Evolutionary conservation across 2,329 filamentous ascomycete genomes (phyloP), one percentile per base, ranked within the genome.

Genomic region (Zelopaecilomyces penicillatus): DNA sequence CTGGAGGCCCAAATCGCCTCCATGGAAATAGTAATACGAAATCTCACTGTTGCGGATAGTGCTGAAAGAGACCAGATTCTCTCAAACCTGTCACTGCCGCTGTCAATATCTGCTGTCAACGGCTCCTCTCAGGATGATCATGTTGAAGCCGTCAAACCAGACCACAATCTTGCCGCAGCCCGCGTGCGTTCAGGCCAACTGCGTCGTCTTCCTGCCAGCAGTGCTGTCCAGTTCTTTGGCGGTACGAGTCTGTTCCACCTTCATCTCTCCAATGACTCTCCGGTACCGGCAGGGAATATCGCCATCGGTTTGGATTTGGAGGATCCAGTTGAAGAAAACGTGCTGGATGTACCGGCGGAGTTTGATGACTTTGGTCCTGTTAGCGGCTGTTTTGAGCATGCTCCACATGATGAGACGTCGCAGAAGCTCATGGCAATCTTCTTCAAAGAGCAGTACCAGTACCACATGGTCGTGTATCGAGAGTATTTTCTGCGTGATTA

Each of bases 401-500:
- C 62, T n/a, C 67, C 68, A 4, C 64, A 69, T 28, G 67, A 71
- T 41, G 64, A 70, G 26, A 65, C 63, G 11, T 71, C 66, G 9
- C 68, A 66, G 44, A 55, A 58, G 12, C 60, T 72, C 39, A 72
- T 74, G 68, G 66, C 68, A 1, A 60, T 58, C 4, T 75, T 74
- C 50, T 75, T 75, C 54, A 63, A 66, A 43, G 57, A 67, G 33
- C 65, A 71, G 26, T 75, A 74, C 41, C 65, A 69, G 32, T 73
- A 71, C 48, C 64, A 69, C 50, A 72, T 74, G 69, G 65, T 68
- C 45, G 59, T 75, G 2, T 74, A 75, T 47, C 63, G 71, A 30
- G 71, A 74, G 50, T 73, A 67, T 47, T 75, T 75, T 46, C 54
- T 75, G 7, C 57, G 71, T 30, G 71, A 74, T 50, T 75, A 73